Conservation (phyloP, 78 protist genomes). For the Creolimax fragrantissima region DNA sequence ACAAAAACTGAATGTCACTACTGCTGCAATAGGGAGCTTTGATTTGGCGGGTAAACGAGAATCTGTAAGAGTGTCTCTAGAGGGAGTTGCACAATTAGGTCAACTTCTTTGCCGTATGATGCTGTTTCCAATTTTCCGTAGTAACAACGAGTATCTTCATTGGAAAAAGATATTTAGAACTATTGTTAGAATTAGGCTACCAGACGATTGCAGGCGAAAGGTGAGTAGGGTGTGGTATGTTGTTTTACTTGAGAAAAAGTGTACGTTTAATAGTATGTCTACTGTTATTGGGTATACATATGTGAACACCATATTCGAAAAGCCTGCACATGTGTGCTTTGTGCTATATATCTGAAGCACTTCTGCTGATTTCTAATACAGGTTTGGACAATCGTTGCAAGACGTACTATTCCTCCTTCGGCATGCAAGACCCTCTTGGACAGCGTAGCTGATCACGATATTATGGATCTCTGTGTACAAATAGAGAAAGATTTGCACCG, state of each 20-base stretch:
- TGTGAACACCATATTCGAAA: too few species aligned
- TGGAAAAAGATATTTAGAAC: not conserved
- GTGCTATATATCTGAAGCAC: too few species aligned
- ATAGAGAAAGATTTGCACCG: conserved; percentile 11
- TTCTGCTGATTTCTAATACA: too few species aligned
- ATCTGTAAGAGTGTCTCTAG: not conserved
- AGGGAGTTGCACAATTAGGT: conserved; percentile 4
- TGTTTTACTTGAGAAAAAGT: not conserved
- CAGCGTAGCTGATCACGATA: not conserved
- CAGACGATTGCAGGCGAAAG: not conserved
- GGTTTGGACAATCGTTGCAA: conserved; percentile 3
- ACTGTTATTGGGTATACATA: not conserved
- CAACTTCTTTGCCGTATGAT: conserved; percentile 5
- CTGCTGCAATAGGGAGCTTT: too few species aligned
- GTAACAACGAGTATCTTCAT: not conserved
- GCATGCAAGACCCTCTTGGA: not conserved
- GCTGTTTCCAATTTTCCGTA: conserved; percentile 9
- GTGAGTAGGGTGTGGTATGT: not conserved
- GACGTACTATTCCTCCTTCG: not conserved
- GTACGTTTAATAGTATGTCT: not conserved
- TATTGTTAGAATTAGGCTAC: not conserved
- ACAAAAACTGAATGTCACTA: too few species aligned
- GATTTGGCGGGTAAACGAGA: not conserved
- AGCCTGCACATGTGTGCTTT: too few species aligned
- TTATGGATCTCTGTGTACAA: conserved; percentile 10